These are phyloP conservation scores for Saccharomycopsis sp. DNA, from an alignment of 805 yeast species.

Conservation along the genomic window DNA sequence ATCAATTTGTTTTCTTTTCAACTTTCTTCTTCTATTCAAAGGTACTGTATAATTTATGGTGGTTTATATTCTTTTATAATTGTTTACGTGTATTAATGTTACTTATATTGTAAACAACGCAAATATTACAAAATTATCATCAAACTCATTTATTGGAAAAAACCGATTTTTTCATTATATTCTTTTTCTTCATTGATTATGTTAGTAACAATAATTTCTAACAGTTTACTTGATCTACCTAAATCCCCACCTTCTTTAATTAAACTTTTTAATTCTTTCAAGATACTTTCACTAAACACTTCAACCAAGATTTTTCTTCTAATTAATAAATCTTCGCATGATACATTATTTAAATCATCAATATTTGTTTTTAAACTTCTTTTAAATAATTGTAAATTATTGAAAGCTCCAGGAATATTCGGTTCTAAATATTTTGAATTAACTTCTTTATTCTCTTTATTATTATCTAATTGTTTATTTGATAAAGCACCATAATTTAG, in stretches of 20 bases:
- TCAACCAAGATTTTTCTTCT: conserved; percentile 44
- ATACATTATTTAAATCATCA: conserved; percentile 31
- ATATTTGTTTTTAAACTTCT: conserved; percentile 24
- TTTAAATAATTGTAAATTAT: conserved; percentile 49
- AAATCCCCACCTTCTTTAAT: conserved; percentile 66
- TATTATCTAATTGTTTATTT: conserved; percentile 5
- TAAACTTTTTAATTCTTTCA: conserved; percentile 44
- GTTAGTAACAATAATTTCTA: not conserved
- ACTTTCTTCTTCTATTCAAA: too few species aligned
- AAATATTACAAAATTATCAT: too few species aligned
- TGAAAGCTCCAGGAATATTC: conserved; percentile 49
- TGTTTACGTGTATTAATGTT: too few species aligned
- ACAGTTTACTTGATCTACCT: conserved; percentile 38
- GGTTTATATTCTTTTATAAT: too few species aligned
- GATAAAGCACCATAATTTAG: conserved; percentile 15
- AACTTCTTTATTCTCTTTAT: conserved; percentile 21
- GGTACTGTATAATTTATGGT: too few species aligned
- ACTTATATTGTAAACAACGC: too few species aligned
- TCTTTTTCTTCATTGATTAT: conserved; percentile 10
- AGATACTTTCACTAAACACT: conserved; percentile 38
- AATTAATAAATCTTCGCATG: conserved; percentile 53
- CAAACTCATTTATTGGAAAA: too few species aligned
- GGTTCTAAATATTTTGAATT: conserved; percentile 46
- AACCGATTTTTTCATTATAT: conserved; percentile 15
- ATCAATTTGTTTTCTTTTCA: too few species aligned